Evolutionary conservation across 2,329 filamentous ascomycete genomes (phyloP).

Genomic region (Fusarium sp.): DNA sequence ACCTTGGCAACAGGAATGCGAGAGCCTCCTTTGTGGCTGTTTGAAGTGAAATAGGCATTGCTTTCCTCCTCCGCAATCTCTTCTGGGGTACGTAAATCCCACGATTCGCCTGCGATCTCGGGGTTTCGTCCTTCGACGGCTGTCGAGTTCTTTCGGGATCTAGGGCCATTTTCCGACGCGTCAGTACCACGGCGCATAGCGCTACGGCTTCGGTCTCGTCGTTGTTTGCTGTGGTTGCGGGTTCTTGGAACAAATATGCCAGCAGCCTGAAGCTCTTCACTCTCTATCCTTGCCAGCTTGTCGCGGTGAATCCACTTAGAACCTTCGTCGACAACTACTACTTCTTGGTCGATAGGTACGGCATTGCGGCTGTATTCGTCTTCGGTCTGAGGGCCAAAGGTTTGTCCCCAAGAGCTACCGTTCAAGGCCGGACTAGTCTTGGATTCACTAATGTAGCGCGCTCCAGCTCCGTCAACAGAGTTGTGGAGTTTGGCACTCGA

Average conservation of each 20-base stretch:
- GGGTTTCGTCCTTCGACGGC: conserved; percentile 50
- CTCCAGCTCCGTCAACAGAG: conserved; percentile 34
- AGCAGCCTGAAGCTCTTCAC: conserved; percentile 79
- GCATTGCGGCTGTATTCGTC: conserved; percentile 42
- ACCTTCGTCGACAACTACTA: conserved; percentile 62
- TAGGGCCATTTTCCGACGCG: conserved; percentile 43
- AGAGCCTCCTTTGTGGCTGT: conserved; percentile 71
- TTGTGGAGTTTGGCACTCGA: conserved; percentile 37
- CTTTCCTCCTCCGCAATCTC: conserved; percentile 74
- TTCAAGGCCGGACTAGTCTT: conserved; percentile 37
- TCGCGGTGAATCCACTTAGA: conserved; percentile 89
- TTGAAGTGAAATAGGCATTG: conserved; percentile 61
- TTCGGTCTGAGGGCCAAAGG: conserved; percentile 25
- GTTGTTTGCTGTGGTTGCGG: conserved; percentile 62
- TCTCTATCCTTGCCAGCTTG: conserved; percentile 85
- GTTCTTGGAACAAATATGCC: conserved; percentile 71
- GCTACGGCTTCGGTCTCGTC: conserved; percentile 50
- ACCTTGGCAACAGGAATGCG: conserved; percentile 87
- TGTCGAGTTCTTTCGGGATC: conserved; percentile 59
- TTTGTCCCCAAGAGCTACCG: conserved; percentile 29
- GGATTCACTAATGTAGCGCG: conserved; percentile 40
- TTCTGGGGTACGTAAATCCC: conserved; percentile 81
- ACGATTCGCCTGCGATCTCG: conserved; percentile 60
- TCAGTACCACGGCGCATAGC: conserved; percentile 48
- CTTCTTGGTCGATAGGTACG: conserved; percentile 42